These are phyloP conservation scores for Auricularia cornea DNA, from an alignment of 768 basidiomycete species.

Conservation along the genomic window DNA sequence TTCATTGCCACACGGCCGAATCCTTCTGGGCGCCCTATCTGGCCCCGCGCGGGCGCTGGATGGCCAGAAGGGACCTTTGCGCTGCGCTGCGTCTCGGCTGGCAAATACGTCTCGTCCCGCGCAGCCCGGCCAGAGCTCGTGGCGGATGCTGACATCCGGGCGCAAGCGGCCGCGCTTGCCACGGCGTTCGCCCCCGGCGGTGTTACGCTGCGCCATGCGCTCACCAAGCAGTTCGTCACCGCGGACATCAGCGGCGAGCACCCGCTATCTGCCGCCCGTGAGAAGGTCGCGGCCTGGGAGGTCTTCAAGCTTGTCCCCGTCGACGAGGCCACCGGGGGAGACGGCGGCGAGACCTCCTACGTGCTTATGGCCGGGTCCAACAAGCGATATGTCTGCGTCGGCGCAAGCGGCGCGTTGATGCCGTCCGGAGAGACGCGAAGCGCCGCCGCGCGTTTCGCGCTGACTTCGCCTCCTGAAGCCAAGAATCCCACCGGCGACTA, in stretches of 20 bases:
- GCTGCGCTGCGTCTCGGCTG: conserved; percentile 19
- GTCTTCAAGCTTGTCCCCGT: conserved; percentile 22
- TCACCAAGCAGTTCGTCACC: conserved; percentile 24
- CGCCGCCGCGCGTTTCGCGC: not conserved
- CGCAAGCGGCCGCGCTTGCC: conserved; percentile 18
- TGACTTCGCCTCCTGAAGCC: not conserved
- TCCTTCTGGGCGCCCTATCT: conserved; percentile 10
- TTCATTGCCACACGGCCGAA: conserved; percentile 27
- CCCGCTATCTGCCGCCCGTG: conserved; percentile 22
- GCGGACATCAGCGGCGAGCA: conserved; percentile 23
- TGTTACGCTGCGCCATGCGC: conserved; percentile 20
- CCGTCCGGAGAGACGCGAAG: not conserved
- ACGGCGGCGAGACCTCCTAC: conserved; percentile 18
- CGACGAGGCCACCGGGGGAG: conserved; percentile 14
- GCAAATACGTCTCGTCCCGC: conserved; percentile 17
- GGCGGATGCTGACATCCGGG: conserved; percentile 14
- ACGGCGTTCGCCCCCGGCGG: conserved; percentile 25
- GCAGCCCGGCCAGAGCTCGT: conserved; percentile 18
- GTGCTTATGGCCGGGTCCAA: conserved; percentile 26
- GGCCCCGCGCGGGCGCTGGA: conserved; percentile 11
- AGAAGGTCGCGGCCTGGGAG: conserved; percentile 23
- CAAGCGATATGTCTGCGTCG: conserved; percentile 20
- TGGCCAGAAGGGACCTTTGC: conserved; percentile 25
- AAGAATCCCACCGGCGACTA: not conserved
- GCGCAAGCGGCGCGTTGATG: conserved; percentile 17